Percentiles rank a stretch among this genome's conserved stretches.
These are phyloP conservation scores for Emergomyces orientalis DNA, from an alignment of 2,329 filamentous ascomycete species.

Conservation along the genomic window DNA sequence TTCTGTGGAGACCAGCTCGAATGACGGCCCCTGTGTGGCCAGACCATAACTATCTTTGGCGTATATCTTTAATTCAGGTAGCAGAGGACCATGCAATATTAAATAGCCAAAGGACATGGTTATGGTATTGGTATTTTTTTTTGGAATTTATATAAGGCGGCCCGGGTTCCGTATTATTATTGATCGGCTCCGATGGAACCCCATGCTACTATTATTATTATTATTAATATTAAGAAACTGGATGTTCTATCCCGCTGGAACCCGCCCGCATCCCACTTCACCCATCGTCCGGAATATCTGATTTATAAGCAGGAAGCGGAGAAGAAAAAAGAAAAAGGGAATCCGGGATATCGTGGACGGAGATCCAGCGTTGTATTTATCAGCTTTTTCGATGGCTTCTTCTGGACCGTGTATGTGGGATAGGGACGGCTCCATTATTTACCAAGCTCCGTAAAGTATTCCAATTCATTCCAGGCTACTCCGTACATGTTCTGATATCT, in stretches of 20 bases:
- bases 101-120: too few species aligned
- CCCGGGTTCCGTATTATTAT: neutral
- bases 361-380: neutral
- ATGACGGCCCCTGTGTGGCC: neutral
- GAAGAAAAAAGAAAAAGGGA: too few species aligned
- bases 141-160: too few species aligned
- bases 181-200: neutral
- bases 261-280: neutral
- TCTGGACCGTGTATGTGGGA: neutral
- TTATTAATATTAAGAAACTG: too few species aligned
- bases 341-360: neutral
- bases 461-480: too few species aligned
- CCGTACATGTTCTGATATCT: too few species aligned
- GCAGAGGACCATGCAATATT: too few species aligned
- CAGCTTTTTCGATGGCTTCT: neutral
- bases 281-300: neutral
- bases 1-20: neutral
- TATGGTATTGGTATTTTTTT: too few species aligned
- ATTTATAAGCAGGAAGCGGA: constrained; percentile 9
- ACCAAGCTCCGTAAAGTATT: too few species aligned
- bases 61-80: too few species aligned
- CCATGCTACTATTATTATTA: neutral
- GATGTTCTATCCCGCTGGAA: neutral
- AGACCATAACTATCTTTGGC: too few species aligned
- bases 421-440: neutral